Base-by-base conservation (phyloP, 2,329 filamentous ascomycete genomes). In the Epichloe typhina region DNA sequence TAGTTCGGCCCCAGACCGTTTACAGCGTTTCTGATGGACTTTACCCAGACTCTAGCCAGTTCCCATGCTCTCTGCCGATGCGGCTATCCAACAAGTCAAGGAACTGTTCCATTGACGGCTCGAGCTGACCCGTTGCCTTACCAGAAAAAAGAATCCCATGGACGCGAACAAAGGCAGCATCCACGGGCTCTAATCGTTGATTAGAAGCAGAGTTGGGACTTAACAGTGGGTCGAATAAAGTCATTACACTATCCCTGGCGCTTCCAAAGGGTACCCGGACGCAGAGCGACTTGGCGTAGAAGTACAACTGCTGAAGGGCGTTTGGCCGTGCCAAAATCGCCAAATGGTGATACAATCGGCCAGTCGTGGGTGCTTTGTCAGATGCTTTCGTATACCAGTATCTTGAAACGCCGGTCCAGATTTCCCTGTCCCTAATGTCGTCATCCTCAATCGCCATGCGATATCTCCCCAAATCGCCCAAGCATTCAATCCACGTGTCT, bases 401-500 rank as follows among this genome's bases (percentile, higher is more conserved):
- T 0, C 83, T 72, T 0, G 86, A 85, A 0, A 95, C 86, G 0
- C 77, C 76, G 0, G 85, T 86, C 91, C 91, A 97, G 0, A 82
- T 79, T 46, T 95, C 87, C 1, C 86, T 72, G 50, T 91, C 85
- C 2, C 77, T 68, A 19, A 86, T 74, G 54, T 93, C 84, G 26
- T 85, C 80, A 40, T 95, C 86, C 63, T 96, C 90, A 43, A 96
- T 89, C 0, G 89, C 88, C 89, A 96, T 96, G 0, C 76, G 64
- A 43, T 94, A 96, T 19, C 90, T 74, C 0, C 84, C 85, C 0
- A 97, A 67, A 61, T 97, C 90, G 0, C 91, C 91, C 0, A 97
- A 69, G 49, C 90, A 96, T 57, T 96, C 91, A 8, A 95, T 87
- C 91, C 91, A 97, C 0, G 87, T 95, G 52, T 93, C 86, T 49